Evolutionary conservation across 345 rosid genomes (phyloP), one percentile per base, ranked within the genome.

Genomic region (Brassica nigra): DNA sequence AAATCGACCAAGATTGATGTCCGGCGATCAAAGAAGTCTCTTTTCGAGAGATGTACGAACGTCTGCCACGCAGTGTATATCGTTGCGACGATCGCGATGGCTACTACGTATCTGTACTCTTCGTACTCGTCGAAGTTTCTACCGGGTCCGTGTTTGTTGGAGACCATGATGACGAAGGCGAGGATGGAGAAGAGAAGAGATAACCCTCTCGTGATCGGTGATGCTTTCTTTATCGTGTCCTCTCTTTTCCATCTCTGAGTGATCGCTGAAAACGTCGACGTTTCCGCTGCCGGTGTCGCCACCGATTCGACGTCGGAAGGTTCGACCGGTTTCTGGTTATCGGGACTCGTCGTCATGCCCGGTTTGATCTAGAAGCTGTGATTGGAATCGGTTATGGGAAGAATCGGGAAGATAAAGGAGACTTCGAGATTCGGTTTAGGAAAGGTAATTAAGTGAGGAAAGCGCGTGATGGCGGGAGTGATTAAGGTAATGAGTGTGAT

Each of bases 81-180:
- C 5, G 85, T 86, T 37, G 97, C 83, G 58, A 93, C 79, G 73
- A 95, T 87, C 62, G 96, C 78, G 44, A 93, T 88, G 10, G 90
- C 92, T 84, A 91, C 74, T 71, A 95, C 74, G 78, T 95, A 95
- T 81, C 98, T 95, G 90, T 88, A 93, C 77, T 95, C 98, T 75
- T 93, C 89, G 84, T 95, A 95, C 0, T 76, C 78, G 70, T 91
- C 92, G 81, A 90, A 93, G 70, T 88, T 42, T 72, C 79, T 65
- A 88, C 91, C 76, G 58, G 69, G 85, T 2, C 99, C 97, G 70
- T 91, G 99, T 80, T 83, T 88, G 77, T 95, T 95, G 27, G 88
- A 87, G 1, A 86, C 97, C 91, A 85, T 89, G 76, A 91, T 78
- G 4, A 93, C 62, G 67, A 93, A 90, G 15, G 97, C 78, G 4